These are phyloP conservation scores for Oryza coarctata DNA, from an alignment of 176 grass and related monocot genomes.

Conservation along the genomic window DNA sequence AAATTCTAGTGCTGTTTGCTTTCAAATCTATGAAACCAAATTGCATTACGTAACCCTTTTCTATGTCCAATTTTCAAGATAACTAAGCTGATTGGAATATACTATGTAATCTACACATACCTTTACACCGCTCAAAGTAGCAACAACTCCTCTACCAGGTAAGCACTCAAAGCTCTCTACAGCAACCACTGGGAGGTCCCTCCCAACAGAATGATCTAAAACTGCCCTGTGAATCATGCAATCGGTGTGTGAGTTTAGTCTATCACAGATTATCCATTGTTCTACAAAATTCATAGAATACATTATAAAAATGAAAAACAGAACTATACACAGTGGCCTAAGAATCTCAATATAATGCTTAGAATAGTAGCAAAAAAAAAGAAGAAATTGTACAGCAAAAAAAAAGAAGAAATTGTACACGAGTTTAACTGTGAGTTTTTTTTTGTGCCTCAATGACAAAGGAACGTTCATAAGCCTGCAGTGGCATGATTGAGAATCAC, in stretches of 20 bases:
- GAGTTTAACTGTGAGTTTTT: neutral
- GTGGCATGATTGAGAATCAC: too few species aligned
- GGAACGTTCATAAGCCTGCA: neutral
- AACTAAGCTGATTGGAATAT: slow-evolving; percentile 10
- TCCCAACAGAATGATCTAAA: slow-evolving; percentile 85
- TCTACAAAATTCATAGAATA: neutral
- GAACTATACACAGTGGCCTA: neutral
- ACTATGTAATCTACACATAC: slow-evolving; percentile 37
- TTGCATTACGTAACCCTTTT: neutral
- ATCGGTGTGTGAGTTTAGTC: slow-evolving; percentile 31
- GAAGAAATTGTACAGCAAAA: neutral
- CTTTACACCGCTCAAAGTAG: slow-evolving; percentile 83
- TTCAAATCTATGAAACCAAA: slow-evolving; percentile 5
- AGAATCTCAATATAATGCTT: neutral
- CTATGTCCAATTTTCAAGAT: slow-evolving; percentile 1
- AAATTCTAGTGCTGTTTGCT: neutral
- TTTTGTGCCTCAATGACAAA: neutral
- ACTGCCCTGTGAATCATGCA: slow-evolving; percentile 83
- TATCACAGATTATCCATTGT: slow-evolving; percentile 21
- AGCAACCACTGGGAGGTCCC: slow-evolving; percentile 77
- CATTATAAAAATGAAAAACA: neutral
- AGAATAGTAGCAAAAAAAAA: neutral
- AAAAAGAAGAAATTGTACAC: slow-evolving; percentile 9
- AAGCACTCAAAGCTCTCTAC: slow-evolving; percentile 92
- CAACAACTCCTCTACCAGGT: slow-evolving; percentile 87